Evolutionary conservation across 495 filamentous ascomycete species (phyloP), one percentile per base, ranked within the genome.

Genomic region (Parathielavia appendiculata): DNA sequence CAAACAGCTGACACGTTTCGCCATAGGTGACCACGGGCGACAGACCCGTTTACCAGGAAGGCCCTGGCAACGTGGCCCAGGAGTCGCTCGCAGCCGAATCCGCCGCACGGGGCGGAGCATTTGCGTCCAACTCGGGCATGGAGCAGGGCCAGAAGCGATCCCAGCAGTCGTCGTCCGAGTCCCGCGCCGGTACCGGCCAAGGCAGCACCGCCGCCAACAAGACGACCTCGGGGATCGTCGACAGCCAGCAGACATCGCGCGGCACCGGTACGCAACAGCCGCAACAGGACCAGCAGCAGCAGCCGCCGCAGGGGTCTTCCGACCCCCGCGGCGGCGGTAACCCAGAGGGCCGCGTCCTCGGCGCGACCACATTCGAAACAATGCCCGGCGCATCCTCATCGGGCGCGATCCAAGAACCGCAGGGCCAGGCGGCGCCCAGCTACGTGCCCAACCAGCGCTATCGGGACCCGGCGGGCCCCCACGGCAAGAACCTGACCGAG

Each of bases 51-150:
- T 69, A 49, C 12, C 58, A 39, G 3, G 75, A 76, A 52, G 64
- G 60, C n/a, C 38, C 69, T 11, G 75, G 75, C 35, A 3, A 54
- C 5, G 66, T 75, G 16, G 32, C 59, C 11, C 1, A 59, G 52
- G 61, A 59, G 36, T 77, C 75, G 0, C 69, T 76, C 12, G 75
- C 75, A 12, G 68, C 75, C 45, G 70, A 76, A 32, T 75, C 73
- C 0, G 40, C 54, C 40, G 57, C 54, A 13, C 13, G 46, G 6
- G 60, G 63, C 54, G 66, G 63, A 54, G 65, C 32, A 14, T 70
- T 70, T 56, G 47, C 63, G 12, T 40, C 51, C 16, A 72, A 72
- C 54, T 55, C 39, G 12, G 56, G 48, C 60, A 26, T 62, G 59
- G 55, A 60, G 66, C 56, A 30, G 51, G 23, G 9, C 57, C 51